Percentiles rank a stretch among this genome's conserved stretches.
These are phyloP conservation scores for Torrubiella hemipterigena DNA, from an alignment of 2,329 filamentous ascomycete species.

Conservation along the genomic window DNA sequence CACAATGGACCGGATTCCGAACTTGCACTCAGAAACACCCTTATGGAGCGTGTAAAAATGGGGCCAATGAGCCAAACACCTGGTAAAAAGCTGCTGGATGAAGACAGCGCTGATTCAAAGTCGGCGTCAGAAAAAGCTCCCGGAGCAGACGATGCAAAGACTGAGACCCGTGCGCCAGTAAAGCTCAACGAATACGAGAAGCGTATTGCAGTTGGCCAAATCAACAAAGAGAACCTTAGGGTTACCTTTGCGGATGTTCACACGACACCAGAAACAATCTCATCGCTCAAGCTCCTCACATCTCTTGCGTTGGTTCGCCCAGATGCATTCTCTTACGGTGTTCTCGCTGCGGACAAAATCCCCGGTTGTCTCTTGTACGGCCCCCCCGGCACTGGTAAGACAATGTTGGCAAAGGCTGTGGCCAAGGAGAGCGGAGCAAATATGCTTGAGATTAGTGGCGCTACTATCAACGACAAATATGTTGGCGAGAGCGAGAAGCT, in stretches of 20 bases:
- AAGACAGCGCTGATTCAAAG: conserved; percentile 13
- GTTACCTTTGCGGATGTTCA: conserved; percentile 85
- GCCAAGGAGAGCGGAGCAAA: conserved; percentile 57
- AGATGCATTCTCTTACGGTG: conserved; percentile 92
- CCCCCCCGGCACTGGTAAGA: conserved; percentile 71
- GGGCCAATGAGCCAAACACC: conserved; percentile 18
- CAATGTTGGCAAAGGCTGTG: conserved; percentile 55
- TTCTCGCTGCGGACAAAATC: conserved; percentile 82
- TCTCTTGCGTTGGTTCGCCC: conserved; percentile 77
- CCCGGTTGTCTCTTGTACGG: conserved; percentile 82
- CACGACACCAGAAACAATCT: conserved; percentile 68
- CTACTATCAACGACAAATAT: conserved; percentile 91
- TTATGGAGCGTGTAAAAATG: conserved; percentile 19
- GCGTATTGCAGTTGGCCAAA: conserved; percentile 67
- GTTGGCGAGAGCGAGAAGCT: conserved; percentile 96
- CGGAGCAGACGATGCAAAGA: conserved; percentile 16
- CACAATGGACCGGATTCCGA: no score
- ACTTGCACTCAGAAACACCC: no score
- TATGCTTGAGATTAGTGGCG: conserved; percentile 79
- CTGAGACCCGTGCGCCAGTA: conserved; percentile 12
- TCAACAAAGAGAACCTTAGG: conserved; percentile 69
- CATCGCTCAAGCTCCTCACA: conserved; percentile 79
- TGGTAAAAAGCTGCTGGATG: conserved; percentile 18
- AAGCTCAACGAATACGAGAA: conserved; percentile 69
- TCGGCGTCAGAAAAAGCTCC: conserved; percentile 13